Conservation (phyloP, 768 basidiomycete genomes). For the Suillus subluteus region DNA sequence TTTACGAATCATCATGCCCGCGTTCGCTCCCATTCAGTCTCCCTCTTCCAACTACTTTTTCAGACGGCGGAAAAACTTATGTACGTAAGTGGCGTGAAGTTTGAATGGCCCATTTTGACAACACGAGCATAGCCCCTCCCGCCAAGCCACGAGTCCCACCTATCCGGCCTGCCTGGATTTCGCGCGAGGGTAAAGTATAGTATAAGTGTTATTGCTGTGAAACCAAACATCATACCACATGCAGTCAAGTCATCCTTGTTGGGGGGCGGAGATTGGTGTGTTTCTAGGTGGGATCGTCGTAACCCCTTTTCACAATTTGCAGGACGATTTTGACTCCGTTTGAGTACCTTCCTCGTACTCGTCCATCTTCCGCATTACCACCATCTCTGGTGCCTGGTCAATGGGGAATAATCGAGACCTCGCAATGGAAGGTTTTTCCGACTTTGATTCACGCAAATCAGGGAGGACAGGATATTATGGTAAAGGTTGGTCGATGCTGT, state of each 20-base stretch:
- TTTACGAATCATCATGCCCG: slow-evolving; percentile 50
- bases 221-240: slow-evolving; percentile 46
- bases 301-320: slow-evolving; percentile 7
- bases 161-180: slow-evolving; percentile 76
- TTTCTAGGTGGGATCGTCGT: slow-evolving; percentile 9
- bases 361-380: slow-evolving; percentile 59
- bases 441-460: slow-evolving; percentile 44
- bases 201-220: slow-evolving; percentile 55
- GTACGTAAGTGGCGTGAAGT: slow-evolving; percentile 42
- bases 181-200: slow-evolving; percentile 66
- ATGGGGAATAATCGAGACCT: slow-evolving; percentile 45
- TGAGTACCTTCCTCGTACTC: slow-evolving; percentile 66
- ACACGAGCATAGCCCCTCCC: slow-evolving; percentile 56
- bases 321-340: slow-evolving; percentile 65
- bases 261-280: slow-evolving; percentile 59
- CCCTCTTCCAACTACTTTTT: slow-evolving; percentile 60
- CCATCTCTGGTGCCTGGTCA: slow-evolving; percentile 38
- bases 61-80: slow-evolving; percentile 57
- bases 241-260: slow-evolving; percentile 57
- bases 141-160: slow-evolving; percentile 68
- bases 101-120: neutral
- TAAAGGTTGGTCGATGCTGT: slow-evolving; percentile 28
- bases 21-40: slow-evolving; percentile 55
- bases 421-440: slow-evolving; percentile 56
- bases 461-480: slow-evolving; percentile 43